These are phyloP conservation scores for Auricularia heimuer DNA, from an alignment of 768 basidiomycete species.

Conservation along the genomic window DNA sequence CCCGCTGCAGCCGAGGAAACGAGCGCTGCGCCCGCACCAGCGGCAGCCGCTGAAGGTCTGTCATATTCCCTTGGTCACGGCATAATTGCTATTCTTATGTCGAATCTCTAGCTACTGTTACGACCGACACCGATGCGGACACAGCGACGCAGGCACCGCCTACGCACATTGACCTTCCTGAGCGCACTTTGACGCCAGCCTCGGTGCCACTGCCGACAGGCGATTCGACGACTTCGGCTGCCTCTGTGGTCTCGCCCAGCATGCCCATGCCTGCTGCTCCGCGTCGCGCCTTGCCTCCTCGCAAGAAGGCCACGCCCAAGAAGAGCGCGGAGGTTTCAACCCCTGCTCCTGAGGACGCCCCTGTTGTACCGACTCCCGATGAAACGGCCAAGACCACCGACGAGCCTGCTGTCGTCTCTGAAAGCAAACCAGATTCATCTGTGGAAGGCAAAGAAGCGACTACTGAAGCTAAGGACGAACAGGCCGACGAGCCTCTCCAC, in stretches of 20 bases:
- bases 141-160: background rate
- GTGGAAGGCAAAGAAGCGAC: background rate
- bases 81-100: no score
- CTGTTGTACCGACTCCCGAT: constrained; percentile 10
- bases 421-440: no score
- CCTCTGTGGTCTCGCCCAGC: constrained; percentile 8
- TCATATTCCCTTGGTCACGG: no score
- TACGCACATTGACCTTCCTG: background rate
- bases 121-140: no score
- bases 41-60: no score
- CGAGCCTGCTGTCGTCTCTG: constrained; percentile 8
- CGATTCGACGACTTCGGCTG: background rate
- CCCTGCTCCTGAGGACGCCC: constrained; percentile 12
- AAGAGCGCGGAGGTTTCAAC: background rate
- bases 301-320: constrained; percentile 9
- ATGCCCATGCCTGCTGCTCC: constrained; percentile 74
- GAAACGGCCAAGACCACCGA: constrained; percentile 11
- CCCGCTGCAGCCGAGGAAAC: background rate
- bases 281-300: constrained; percentile 40
- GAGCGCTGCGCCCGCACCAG: no score
- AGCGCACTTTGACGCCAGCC: background rate
- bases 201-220: background rate
- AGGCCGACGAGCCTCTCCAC: background rate
- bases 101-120: no score
- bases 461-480: background rate